These are phyloP conservation scores for Mycena amicta DNA, from an alignment of 768 basidiomycete species.

Conservation along the genomic window DNA sequence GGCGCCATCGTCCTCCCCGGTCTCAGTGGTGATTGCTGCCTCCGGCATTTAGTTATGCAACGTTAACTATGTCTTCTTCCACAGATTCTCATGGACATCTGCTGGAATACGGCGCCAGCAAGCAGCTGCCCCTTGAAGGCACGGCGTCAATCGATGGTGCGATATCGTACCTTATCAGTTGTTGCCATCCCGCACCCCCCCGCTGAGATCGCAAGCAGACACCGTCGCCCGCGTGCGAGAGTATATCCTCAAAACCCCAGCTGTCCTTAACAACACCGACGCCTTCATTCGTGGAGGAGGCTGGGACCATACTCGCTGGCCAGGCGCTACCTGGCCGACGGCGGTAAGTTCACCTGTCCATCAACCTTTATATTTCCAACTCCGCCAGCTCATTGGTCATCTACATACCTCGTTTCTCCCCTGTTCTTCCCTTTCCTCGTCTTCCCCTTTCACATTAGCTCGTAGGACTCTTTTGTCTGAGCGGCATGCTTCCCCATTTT, in stretches of 20 bases:
- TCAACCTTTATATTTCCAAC: background rate
- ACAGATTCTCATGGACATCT: conserved; percentile 83
- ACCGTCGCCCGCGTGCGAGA: conserved; percentile 60
- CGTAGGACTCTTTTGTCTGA: conserved; percentile 7
- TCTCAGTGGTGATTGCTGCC: conserved; percentile 54
- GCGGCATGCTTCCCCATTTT: conserved; percentile 1
- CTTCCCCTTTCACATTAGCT: background rate
- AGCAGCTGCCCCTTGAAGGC: conserved; percentile 65
- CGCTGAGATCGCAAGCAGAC: conserved; percentile 40
- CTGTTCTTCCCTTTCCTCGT: background rate
- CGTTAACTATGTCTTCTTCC: background rate
- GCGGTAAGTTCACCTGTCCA: conserved; percentile 45
- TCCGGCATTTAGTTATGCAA: background rate
- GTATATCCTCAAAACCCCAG: conserved; percentile 61
- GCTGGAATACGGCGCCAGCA: conserved; percentile 73
- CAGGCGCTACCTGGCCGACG: conserved; percentile 63
- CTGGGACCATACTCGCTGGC: conserved; percentile 92
- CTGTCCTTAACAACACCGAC: conserved; percentile 50
- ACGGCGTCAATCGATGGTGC: conserved; percentile 60
- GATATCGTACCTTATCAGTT: background rate
- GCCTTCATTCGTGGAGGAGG: conserved; percentile 85
- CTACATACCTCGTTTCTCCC: background rate
- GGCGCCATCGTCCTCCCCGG: conserved; percentile 68
- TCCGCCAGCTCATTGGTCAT: background rate
- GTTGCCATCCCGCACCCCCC: background rate